Percentiles rank a stretch among this genome's conserved stretches.
These are phyloP conservation scores for Nepenthes alata DNA, from an alignment of 179 eudicot species.

Conservation along the genomic window DNA sequence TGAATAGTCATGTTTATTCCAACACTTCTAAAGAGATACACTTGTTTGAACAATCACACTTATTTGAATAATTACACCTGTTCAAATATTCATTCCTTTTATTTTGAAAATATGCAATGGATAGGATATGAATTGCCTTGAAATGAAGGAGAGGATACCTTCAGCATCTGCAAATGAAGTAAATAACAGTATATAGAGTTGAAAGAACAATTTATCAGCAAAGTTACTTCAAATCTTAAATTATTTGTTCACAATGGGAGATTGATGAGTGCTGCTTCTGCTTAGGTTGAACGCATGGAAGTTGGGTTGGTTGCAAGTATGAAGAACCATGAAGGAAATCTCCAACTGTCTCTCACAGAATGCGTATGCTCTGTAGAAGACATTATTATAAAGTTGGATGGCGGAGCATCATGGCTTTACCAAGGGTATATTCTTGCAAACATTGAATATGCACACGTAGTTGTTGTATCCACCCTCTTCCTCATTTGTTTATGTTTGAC, in stretches of 20 bases:
- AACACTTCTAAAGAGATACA: no score
- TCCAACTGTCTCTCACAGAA: slow-evolving; percentile 50
- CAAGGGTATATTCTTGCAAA: slow-evolving; percentile 56
- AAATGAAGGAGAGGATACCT: no score
- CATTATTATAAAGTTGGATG: slow-evolving; percentile 55
- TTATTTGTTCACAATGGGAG: background rate
- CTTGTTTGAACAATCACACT: no score
- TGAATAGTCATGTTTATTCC: no score
- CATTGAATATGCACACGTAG: background rate
- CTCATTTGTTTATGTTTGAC: no score
- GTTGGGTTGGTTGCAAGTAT: slow-evolving; percentile 49
- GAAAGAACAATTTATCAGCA: background rate
- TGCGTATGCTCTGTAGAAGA: slow-evolving; percentile 63
- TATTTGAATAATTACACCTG: no score
- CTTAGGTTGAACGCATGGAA: slow-evolving; percentile 85
- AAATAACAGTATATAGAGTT: no score
- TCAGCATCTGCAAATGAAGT: no score
- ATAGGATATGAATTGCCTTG: no score
- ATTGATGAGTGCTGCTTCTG: slow-evolving; percentile 17
- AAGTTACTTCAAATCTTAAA: background rate
- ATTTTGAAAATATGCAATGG: no score
- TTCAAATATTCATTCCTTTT: no score
- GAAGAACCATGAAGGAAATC: slow-evolving; percentile 43
- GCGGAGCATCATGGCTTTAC: slow-evolving; percentile 97
- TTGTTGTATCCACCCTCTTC: no score